phyloP scores from a whole-genome alignment of 495 filamentous ascomycete species.

The Jackrogersella minutella region DNA sequence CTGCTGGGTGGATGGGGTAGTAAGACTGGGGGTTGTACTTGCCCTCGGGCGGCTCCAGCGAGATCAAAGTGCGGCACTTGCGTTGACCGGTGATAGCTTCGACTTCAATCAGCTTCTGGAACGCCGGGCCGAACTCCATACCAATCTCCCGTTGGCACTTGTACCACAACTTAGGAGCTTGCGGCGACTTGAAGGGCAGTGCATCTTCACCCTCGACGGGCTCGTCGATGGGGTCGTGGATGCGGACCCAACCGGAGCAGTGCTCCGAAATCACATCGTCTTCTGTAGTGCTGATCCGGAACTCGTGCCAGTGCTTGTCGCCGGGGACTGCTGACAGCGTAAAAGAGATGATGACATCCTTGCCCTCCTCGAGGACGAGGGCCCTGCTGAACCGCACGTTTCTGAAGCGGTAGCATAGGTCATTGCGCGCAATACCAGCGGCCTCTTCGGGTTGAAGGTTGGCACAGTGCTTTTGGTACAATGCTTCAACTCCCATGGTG shows the following conservation, averaged over 20 bases:
- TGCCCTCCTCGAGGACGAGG: conserved; percentile 24
- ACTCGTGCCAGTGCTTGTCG: neutral
- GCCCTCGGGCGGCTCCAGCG: conserved; percentile 22
- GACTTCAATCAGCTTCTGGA: conserved; percentile 35
- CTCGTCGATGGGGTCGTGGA: neutral
- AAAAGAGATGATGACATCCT: conserved; percentile 3
- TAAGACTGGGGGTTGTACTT: conserved; percentile 40
- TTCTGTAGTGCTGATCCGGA: neutral
- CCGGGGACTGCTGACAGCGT: neutral
- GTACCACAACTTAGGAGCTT: conserved; percentile 41
- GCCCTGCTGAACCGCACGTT: conserved; percentile 40
- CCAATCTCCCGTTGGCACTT: conserved; percentile 42
- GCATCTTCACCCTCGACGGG: neutral
- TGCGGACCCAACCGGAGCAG: neutral
- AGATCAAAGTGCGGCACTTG: neutral
- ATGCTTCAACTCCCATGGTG: conserved; percentile 52
- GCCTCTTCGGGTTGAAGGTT: neutral
- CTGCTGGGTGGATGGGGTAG: conserved; percentile 54
- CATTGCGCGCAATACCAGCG: neutral
- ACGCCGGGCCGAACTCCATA: conserved; percentile 41
- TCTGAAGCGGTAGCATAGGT: conserved; percentile 38
- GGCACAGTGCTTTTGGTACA: conserved; percentile 28
- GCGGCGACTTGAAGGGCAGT: conserved; percentile 12
- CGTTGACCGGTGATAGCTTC: conserved; percentile 42
- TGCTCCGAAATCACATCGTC: neutral